A percentile compares a stretch with the other conserved stretches of the same genome.
phyloP scores from a whole-genome alignment of 768 basidiomycete genomes.

The Leccinum imitatum region DNA sequence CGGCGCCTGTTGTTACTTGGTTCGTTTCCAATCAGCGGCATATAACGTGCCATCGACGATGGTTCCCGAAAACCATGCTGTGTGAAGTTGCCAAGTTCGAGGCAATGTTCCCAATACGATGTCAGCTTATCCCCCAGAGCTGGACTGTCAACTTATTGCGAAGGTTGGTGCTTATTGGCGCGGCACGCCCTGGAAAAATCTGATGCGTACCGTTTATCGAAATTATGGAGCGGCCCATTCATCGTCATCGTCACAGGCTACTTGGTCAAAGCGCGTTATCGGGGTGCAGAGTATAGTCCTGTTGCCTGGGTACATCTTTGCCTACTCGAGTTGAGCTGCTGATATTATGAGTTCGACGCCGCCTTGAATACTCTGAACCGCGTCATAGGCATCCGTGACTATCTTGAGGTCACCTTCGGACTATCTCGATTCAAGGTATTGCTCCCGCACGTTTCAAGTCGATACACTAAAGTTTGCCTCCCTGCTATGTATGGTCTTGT shows the following conservation, averaged over 20 bases:
- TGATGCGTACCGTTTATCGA: not conserved
- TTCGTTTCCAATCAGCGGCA: not conserved
- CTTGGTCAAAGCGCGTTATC: not conserved
- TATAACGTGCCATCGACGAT: not conserved
- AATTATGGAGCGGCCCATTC: not conserved
- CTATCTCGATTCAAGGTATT: not conserved
- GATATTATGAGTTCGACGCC: not conserved
- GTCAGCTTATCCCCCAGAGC: not conserved
- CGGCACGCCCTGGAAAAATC: not conserved
- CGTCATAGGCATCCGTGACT: not conserved
- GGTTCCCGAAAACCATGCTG: not conserved
- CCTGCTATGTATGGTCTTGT: not conserved
- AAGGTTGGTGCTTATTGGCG: not conserved
- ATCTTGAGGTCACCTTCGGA: not conserved
- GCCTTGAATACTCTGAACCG: not conserved
- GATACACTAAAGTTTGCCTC: not conserved
- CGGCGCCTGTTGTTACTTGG: not conserved
- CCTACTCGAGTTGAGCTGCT: not conserved
- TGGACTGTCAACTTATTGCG: not conserved
- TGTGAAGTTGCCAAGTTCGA: not conserved
- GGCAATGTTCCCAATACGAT: not conserved
- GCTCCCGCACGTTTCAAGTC: not conserved
- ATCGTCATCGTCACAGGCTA: not conserved
- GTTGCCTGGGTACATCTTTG: not conserved
- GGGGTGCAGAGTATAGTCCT: not conserved